A percentile compares a stretch with the other conserved stretches of the same genome.
phyloP scores from a whole-genome alignment of 2,329 filamentous ascomycete genomes.

The Stachybotrys chartarum region DNA sequence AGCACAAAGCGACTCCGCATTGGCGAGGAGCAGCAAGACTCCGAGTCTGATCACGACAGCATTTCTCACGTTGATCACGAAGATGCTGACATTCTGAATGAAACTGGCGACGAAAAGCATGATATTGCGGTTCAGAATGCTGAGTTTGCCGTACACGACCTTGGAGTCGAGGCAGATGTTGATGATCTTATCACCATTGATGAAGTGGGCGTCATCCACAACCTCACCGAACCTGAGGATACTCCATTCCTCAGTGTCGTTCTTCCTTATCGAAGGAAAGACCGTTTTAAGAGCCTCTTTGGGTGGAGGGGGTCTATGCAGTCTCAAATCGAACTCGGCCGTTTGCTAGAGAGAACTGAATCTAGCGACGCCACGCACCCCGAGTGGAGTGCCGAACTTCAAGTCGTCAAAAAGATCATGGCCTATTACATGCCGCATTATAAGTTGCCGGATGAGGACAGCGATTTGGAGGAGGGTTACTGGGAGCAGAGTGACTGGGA shows the following conservation, averaged over 20 bases:
- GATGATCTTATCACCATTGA: not conserved
- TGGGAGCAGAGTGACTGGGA: no score
- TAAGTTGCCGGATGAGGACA: not conserved
- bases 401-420: not conserved
- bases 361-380: not conserved
- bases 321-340: not conserved
- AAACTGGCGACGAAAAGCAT: not conserved
- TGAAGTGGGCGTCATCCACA: not conserved
- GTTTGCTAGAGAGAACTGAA: not conserved
- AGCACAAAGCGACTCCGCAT: no score
- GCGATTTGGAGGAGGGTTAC: no score
- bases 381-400: not conserved
- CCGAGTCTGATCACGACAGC: no score
- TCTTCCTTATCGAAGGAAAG: not conserved
- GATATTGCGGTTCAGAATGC: not conserved
- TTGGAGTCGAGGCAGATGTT: not conserved
- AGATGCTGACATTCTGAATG: not conserved
- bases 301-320: not conserved
- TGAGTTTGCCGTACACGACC: not conserved
- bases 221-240: not conserved
- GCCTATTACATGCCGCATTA: not conserved
- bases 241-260: not conserved
- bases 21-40: no score
- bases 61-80: no score
- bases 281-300: not conserved